Percentiles rank a stretch among this genome's conserved stretches.
phyloP scores from a whole-genome alignment of 495 filamentous ascomycete species.

The Podospora pseudocomata region DNA sequence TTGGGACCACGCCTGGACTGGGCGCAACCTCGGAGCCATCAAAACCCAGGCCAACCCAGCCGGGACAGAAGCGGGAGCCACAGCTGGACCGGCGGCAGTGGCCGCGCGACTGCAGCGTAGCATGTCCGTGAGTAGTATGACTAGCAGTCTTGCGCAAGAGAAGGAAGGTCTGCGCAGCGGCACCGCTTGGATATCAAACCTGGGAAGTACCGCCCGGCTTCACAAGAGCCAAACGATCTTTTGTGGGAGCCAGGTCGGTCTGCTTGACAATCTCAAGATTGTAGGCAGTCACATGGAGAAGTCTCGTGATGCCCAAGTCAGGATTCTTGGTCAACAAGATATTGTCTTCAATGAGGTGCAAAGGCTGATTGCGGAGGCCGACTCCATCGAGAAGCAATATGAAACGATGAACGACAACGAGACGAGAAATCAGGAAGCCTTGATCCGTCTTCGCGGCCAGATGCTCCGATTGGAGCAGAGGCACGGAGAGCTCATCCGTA shows the following conservation, averaged over 20 bases:
- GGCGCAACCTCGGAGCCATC: slow-evolving; percentile 12
- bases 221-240: not conserved
- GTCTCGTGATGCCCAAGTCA: not conserved
- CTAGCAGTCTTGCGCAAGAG: not conserved
- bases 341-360: not conserved
- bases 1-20: slow-evolving; percentile 33
- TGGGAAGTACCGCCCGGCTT: not conserved
- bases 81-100: not conserved
- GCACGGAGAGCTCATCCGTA: not conserved
- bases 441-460: not conserved
- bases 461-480: not conserved
- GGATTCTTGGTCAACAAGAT: not conserved
- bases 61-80: not conserved
- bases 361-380: not conserved
- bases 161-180: not conserved
- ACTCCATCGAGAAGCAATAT: not conserved
- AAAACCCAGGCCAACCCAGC: not conserved
- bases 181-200: not conserved
- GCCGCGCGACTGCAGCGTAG: not conserved
- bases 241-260: not conserved
- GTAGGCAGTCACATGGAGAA: too few relatives aligned
- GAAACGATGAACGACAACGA: not conserved
- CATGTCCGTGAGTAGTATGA: not conserved
- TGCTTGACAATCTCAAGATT: not conserved
- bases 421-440: not conserved